These are phyloP conservation scores for Zizania latifolia DNA, from an alignment of 176 grass and related monocot species.

Conservation along the genomic window DNA sequence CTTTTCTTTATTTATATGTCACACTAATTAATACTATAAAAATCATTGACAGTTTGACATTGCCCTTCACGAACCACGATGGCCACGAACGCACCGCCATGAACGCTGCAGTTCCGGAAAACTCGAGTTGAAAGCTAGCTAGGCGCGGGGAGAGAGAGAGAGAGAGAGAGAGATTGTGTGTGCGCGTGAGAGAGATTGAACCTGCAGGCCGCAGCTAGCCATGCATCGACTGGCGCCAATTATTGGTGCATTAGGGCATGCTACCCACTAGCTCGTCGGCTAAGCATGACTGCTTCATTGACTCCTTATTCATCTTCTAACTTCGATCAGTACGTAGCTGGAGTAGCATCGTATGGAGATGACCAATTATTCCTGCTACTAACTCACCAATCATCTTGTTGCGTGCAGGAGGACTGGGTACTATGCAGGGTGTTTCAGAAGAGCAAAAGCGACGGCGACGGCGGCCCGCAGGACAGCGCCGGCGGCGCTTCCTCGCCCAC, in stretches of 20 bases:
- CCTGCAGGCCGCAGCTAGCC: background rate
- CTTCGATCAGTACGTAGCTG: background rate
- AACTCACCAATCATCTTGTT: background rate
- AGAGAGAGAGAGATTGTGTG: too few relatives aligned
- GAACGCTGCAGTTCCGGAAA: too few relatives aligned
- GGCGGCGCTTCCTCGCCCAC: constrained; percentile 12
- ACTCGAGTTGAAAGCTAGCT: too few relatives aligned
- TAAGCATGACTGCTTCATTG: too few relatives aligned
- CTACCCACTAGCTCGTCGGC: too few relatives aligned
- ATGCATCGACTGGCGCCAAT: background rate
- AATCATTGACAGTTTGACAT: too few relatives aligned
- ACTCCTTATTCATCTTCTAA: background rate
- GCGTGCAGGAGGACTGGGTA: constrained; percentile 81
- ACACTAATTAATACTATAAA: too few relatives aligned
- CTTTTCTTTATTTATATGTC: too few relatives aligned
- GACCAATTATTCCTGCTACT: background rate
- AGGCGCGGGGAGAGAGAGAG: background rate
- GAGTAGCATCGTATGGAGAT: too few relatives aligned
- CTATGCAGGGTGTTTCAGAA: constrained; percentile 72
- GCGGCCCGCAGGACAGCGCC: background rate
- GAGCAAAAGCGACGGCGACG: constrained; percentile 37
- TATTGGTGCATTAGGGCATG: background rate
- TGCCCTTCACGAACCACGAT: too few relatives aligned
- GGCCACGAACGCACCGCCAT: too few relatives aligned
- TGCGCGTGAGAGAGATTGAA: too few relatives aligned